These are phyloP conservation scores for Cyberlindnera mississippiensis DNA, from an alignment of 805 yeast species.

Conservation along the genomic window DNA sequence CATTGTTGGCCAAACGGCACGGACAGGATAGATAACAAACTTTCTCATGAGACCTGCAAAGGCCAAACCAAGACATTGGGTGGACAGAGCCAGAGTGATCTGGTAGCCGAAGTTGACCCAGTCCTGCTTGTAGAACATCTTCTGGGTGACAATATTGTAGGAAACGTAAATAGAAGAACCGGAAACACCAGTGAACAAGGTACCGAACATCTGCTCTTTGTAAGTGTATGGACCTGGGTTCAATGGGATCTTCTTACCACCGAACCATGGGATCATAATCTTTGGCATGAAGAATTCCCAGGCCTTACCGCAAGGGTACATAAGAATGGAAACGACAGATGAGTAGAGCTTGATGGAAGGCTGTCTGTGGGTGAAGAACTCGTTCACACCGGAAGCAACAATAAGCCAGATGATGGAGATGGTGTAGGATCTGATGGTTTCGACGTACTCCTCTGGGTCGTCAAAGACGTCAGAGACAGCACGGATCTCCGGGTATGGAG, in stretches of 20 bases:
- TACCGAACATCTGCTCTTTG: conserved; percentile 65
- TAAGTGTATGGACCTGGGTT: conserved; percentile 64
- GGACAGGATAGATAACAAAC: conserved; percentile 48
- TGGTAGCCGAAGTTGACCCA: conserved; percentile 46
- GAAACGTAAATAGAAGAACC: conserved; percentile 33
- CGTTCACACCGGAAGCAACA: conserved; percentile 51
- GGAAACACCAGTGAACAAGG: conserved; percentile 36
- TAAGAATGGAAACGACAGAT: conserved; percentile 42
- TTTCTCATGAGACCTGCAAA: conserved; percentile 62
- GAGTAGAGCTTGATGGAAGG: conserved; percentile 43
- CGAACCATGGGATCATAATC: conserved; percentile 37
- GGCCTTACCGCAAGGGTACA: conserved; percentile 42
- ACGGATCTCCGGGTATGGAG: conserved; percentile 67
- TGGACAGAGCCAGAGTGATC: conserved; percentile 45
- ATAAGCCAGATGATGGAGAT: conserved; percentile 43
- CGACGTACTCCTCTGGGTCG: conserved; percentile 44
- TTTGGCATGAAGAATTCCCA: conserved; percentile 43
- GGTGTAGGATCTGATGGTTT: conserved; percentile 41
- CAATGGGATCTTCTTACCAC: conserved; percentile 36
- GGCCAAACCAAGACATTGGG: conserved; percentile 64
- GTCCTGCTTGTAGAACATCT: conserved; percentile 29
- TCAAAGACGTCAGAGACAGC: conserved; percentile 53
- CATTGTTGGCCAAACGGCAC: conserved; percentile 51
- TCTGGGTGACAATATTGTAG: conserved; percentile 35
- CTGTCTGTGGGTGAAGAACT: conserved; percentile 52